Conservation (phyloP, 805 yeast genomes). For the Brettanomyces nanus region DNA sequence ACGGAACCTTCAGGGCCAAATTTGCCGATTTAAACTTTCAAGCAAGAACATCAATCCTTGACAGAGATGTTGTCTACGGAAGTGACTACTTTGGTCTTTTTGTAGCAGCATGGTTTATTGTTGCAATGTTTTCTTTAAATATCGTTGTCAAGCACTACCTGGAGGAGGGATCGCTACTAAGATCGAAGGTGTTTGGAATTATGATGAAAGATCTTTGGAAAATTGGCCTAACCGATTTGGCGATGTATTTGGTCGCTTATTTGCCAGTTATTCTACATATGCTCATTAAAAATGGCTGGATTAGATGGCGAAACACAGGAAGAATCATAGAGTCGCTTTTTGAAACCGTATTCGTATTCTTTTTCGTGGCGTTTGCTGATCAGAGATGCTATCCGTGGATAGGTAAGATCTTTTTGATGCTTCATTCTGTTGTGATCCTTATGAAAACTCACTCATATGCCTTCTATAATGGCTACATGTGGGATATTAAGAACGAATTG, state of each 20-base stretch:
- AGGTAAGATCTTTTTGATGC: conserved; percentile 72
- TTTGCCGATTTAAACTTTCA: conserved; percentile 47
- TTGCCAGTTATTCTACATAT: conserved; percentile 52
- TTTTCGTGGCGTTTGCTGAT: conserved; percentile 46
- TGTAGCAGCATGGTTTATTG: conserved; percentile 69
- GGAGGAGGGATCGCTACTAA: conserved; percentile 33
- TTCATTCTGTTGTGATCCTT: conserved; percentile 77
- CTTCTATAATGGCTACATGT: conserved; percentile 84
- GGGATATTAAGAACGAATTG: conserved; percentile 53
- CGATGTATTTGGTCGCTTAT: conserved; percentile 66
- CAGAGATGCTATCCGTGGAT: conserved; percentile 69
- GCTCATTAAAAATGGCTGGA: conserved; percentile 32
- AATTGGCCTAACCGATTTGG: conserved; percentile 66
- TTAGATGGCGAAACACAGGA: conserved; percentile 62
- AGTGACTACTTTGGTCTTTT: conserved; percentile 70
- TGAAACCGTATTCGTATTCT: conserved; percentile 50
- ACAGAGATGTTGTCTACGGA: conserved; percentile 34
- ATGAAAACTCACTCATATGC: conserved; percentile 97
- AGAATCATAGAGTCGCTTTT: conserved; percentile 48
- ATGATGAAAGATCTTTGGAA: conserved; percentile 53
- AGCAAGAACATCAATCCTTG: conserved; percentile 42
- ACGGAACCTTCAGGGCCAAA: conserved; percentile 37
- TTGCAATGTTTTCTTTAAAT: conserved; percentile 46
- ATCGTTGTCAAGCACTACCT: conserved; percentile 46
- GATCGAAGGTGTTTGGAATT: conserved; percentile 47